Evolutionary conservation across 2,329 filamentous ascomycete genomes (phyloP), one percentile per base, ranked within the genome.

Genomic region (Cladosporium sp.): DNA sequence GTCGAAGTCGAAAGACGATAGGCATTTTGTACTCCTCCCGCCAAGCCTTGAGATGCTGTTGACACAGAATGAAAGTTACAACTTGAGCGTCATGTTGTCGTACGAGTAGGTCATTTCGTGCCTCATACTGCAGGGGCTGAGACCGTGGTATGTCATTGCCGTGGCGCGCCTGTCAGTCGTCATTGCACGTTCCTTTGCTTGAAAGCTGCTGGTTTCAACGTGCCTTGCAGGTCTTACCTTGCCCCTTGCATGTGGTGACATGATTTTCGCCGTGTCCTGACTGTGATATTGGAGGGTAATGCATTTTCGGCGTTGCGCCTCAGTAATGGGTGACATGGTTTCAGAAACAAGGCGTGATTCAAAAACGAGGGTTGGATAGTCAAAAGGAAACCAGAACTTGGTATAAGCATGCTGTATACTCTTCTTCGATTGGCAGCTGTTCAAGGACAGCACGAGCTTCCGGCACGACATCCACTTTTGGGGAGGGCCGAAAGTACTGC

Each of bases 311-410:
- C 22, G 5, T 28, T 28, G 22, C 22, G 22, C 4, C 7, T 28
- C 22, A 28, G 22, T 5, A 7, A 7, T 28, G 7, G 5, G 22
- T 28, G 22, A 28, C 22, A 28, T 7, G 22, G 22, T 28, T 28
- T 28, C 5, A 28, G 22, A 5, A 7, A 28, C 22, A 7, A 28
- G 22, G 22, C 22, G 22, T 28, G 22, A 28, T 28, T 28, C 13
- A 14, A 35, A 35, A 35, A 37, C 48, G 35, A 43, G 48, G 32
- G 5, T 16, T 31, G 31, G 38, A 13, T 8, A 19, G 32, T 46
- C 37, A 49, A 28, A 28, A 57, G 53, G 57, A 54, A 59, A 55
- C 57, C 57, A 57, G 55, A 57, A 59, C 57, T 55, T 54, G 41
- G 49, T 49, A 52, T 42, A 45, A 40, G 34, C 49, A 40, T 45